These are phyloP conservation scores for Flammula alnicola DNA, from an alignment of 1,284 basidiomycete genomes.

Conservation along the genomic window DNA sequence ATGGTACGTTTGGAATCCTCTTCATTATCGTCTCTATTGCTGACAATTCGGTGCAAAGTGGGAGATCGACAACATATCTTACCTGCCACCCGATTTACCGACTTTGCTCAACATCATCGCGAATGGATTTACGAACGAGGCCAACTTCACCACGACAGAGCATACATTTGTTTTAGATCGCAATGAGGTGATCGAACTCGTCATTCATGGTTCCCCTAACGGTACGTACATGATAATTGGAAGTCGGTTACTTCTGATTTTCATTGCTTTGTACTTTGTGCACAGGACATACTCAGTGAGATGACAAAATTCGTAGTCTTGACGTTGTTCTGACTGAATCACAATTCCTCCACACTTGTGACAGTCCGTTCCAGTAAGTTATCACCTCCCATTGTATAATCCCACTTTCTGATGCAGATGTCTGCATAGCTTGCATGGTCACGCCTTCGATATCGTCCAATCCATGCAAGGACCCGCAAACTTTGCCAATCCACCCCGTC, in stretches of 20 bases:
- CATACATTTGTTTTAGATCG: slow-evolving; percentile 32
- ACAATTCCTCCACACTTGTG: too few relatives aligned
- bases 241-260: background rate
- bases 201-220: slow-evolving; percentile 35
- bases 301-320: too few relatives aligned
- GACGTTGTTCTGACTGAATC: too few relatives aligned
- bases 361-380: slow-evolving; percentile 31
- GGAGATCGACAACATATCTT: slow-evolving; percentile 33
- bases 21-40: background rate
- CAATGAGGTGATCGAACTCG: slow-evolving; percentile 37
- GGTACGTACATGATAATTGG: slow-evolving; percentile 19
- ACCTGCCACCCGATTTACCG: slow-evolving; percentile 29
- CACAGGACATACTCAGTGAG: slow-evolving; percentile 23
- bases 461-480: slow-evolving; percentile 38
- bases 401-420: background rate
- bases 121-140: slow-evolving; percentile 29
- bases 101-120: slow-evolving; percentile 33
- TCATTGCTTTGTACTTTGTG: background rate
- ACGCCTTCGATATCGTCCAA: slow-evolving; percentile 46
- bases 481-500: slow-evolving; percentile 42
- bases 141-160: slow-evolving; percentile 34
- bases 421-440: slow-evolving; percentile 19
- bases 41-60: slow-evolving; percentile 21
- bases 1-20: slow-evolving; percentile 6
- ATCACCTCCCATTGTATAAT: too few relatives aligned